Percentiles rank a stretch among this genome's conserved stretches.
phyloP scores from a whole-genome alignment of 2,329 filamentous ascomycete species.

The Neoscytalidium dimidiatum region DNA sequence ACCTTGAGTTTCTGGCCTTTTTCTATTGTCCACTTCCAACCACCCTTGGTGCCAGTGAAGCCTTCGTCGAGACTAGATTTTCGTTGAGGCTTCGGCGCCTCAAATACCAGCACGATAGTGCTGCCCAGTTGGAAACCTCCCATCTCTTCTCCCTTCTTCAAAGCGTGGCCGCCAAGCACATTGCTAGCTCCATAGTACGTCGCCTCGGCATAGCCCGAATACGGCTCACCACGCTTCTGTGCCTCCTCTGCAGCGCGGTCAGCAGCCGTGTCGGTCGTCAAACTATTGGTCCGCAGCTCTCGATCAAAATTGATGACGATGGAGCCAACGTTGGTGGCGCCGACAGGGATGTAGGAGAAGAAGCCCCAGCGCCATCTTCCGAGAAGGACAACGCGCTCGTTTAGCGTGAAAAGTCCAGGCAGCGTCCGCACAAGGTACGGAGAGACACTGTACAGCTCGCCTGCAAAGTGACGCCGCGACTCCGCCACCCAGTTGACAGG shows the following conservation, averaged over 20 bases:
- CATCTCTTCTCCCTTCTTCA: constrained; percentile 93
- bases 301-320: constrained; percentile 97
- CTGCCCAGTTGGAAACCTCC: constrained; percentile 95
- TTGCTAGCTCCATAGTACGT: constrained; percentile 78
- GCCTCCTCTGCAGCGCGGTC: constrained; percentile 84
- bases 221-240: constrained; percentile 72
- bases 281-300: constrained; percentile 88
- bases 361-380: constrained; percentile 97
- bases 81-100: constrained; percentile 71
- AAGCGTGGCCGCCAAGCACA: constrained; percentile 78
- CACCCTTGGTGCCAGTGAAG: constrained; percentile 58
- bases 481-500: constrained; percentile 95
- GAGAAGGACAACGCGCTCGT: constrained; percentile 91
- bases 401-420: constrained; percentile 92
- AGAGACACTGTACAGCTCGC: constrained; percentile 91
- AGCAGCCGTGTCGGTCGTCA: constrained; percentile 89
- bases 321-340: constrained; percentile 94
- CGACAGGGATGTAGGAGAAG: constrained; percentile 94
- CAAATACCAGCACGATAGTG: constrained; percentile 93
- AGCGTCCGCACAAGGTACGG: constrained; percentile 92
- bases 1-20: constrained; percentile 88
- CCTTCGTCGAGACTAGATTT: constrained; percentile 55
- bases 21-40: constrained; percentile 84
- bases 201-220: constrained; percentile 90
- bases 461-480: constrained; percentile 92